These are phyloP conservation scores for Lathyrus tuberosus DNA, from an alignment of 306 rosid species.

Conservation along the genomic window DNA sequence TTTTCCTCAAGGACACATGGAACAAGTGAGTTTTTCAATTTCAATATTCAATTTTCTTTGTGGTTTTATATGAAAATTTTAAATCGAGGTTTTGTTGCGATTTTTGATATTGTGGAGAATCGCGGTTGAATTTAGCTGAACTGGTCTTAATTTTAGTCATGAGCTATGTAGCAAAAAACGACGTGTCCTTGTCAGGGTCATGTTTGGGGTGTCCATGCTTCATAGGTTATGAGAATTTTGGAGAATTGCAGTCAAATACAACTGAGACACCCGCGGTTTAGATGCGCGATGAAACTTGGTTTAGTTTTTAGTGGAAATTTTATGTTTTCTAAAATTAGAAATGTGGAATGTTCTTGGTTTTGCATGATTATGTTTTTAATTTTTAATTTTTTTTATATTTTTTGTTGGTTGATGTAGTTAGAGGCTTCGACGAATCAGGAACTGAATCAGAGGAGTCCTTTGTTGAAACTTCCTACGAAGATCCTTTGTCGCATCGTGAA, in stretches of 20 bases:
- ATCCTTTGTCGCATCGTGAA: slow-evolving; percentile 75
- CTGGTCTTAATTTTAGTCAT: not conserved
- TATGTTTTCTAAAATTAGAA: slow-evolving; percentile 5
- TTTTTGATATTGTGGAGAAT: not conserved
- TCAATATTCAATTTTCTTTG: not conserved
- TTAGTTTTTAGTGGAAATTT: slow-evolving; percentile 10
- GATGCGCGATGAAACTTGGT: not conserved
- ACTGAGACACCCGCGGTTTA: not conserved
- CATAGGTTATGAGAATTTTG: not conserved
- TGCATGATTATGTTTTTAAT: not conserved
- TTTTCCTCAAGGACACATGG: slow-evolving; percentile 97
- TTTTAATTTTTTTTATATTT: not conserved
- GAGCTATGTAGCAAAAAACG: too few species aligned
- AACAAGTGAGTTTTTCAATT: slow-evolving; percentile 61
- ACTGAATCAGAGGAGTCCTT: slow-evolving; percentile 73
- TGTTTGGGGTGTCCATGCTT: too few species aligned
- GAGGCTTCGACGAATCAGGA: slow-evolving; percentile 91
- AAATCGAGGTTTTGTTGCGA: not conserved
- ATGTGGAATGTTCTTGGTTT: not conserved
- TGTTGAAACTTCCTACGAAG: slow-evolving; percentile 78
- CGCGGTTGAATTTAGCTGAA: not conserved
- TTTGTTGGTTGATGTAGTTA: slow-evolving; percentile 50
- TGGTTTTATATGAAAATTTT: not conserved
- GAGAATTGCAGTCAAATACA: not conserved
- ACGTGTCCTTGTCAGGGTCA: too few species aligned